Evolutionary conservation across 1,139 yeast genomes (phyloP).

Genomic region (Taphrina pruni): DNA sequence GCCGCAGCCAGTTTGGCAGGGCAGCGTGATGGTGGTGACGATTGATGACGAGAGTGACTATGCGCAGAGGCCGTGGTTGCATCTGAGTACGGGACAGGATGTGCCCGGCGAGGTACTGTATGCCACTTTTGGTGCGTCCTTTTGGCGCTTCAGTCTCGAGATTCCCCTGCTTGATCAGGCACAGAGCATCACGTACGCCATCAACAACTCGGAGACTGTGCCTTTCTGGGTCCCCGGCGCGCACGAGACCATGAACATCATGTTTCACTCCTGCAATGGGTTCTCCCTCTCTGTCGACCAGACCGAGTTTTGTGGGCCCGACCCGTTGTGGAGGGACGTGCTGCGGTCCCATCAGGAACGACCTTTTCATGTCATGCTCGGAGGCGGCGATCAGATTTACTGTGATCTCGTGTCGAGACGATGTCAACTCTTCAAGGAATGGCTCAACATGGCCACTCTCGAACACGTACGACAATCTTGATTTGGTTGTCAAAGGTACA

Average conservation of each 20-base stretch:
- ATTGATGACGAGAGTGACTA: slow-evolving; percentile 42
- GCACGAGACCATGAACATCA: slow-evolving; percentile 38
- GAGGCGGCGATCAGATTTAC: slow-evolving; percentile 97
- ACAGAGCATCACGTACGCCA: slow-evolving; percentile 27
- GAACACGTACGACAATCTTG: slow-evolving; percentile 12
- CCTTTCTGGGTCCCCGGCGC: slow-evolving; percentile 32
- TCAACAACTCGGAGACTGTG: slow-evolving; percentile 28
- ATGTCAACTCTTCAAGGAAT: slow-evolving; percentile 59
- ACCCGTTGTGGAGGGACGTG: slow-evolving; percentile 87
- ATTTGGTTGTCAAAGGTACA: background rate
- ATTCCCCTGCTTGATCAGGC: slow-evolving; percentile 28
- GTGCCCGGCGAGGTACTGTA: slow-evolving; percentile 30
- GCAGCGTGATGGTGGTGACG: slow-evolving; percentile 42
- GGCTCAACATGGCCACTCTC: slow-evolving; percentile 60
- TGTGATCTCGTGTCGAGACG: slow-evolving; percentile 72
- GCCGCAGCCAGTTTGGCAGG: slow-evolving; percentile 23
- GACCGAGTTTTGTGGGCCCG: slow-evolving; percentile 54
- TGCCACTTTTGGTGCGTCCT: slow-evolving; percentile 29
- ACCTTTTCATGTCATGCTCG: slow-evolving; percentile 91
- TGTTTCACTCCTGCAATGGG: slow-evolving; percentile 77
- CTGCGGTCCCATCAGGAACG: slow-evolving; percentile 63
- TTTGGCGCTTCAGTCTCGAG: slow-evolving; percentile 36
- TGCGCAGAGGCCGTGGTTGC: slow-evolving; percentile 67
- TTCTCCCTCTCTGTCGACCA: slow-evolving; percentile 78
- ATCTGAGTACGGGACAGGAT: slow-evolving; percentile 30